Evolutionary conservation across 2,329 filamentous ascomycete genomes (phyloP), one percentile per base, ranked within the genome.

Genomic region (Fusarium aywerte): DNA sequence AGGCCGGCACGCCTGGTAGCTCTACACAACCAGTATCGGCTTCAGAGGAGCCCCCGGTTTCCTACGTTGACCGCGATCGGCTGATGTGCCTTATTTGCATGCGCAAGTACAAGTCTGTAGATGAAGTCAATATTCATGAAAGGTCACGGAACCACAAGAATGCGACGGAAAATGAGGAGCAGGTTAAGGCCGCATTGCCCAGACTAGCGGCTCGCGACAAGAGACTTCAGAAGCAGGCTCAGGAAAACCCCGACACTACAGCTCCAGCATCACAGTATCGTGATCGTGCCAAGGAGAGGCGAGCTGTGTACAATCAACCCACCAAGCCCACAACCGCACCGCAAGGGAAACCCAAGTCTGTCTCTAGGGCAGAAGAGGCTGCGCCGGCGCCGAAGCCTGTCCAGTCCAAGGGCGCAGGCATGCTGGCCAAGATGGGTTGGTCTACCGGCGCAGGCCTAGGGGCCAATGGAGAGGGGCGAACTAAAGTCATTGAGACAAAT

Each of bases 381-480:
- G 59, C 68, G 8, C 61, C 61, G 13, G 53, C 71, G 4, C 43
- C 61, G 12, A 74, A 73, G 31, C 77, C 82, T 8, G 74, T 75
- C 48, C 78, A 81, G 60, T 88, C 87, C 33, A 91, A 90, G 76
- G 89, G 89, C 13, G 88, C 88, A 0, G 86, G 87, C 4, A 82
- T 92, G 73, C 80, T 92, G 36, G 87, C 88, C 36, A 92, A 92
- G 80, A 90, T 91, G 87, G 90, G 90, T 25, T 92, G 89, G 89
- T 87, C 80, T 21, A 81, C 83, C 1, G 90, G 90, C 10, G 82
- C 84, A 57, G 89, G 90, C 0, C 80, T 92, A 5, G 90, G 90
- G 3, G 87, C 85, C 0, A 83, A 85, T 43, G 87, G 87, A 7
- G 83, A 83, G 7, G 90, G 90, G 0, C 83, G 86, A 40, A 90